Evolutionary conservation across 2,329 filamentous ascomycete genomes (phyloP).

Genomic region (Colletotrichum noveboracense): DNA sequence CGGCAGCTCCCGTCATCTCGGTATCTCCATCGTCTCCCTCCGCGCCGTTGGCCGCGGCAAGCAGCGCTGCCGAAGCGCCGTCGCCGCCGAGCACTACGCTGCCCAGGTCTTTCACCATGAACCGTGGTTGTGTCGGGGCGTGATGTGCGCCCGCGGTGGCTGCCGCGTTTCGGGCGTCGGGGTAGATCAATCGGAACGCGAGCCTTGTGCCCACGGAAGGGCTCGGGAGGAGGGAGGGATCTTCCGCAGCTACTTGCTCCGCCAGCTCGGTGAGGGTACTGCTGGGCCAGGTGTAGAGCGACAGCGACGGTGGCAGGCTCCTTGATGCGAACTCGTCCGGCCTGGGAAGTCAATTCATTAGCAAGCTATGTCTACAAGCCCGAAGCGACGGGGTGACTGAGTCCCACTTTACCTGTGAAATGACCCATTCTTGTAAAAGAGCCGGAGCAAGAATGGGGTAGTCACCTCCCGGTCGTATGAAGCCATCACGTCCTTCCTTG

Average conservation of each 20-base stretch:
- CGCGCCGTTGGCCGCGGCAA: slow-evolving; percentile 44
- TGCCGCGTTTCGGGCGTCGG: slow-evolving; percentile 61
- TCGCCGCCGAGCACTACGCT: slow-evolving; percentile 75
- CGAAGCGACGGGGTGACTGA: slow-evolving; percentile 20
- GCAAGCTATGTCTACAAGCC: background rate
- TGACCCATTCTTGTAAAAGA: slow-evolving; percentile 79
- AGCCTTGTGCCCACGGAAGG: slow-evolving; percentile 83
- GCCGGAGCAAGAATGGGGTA: slow-evolving; percentile 82
- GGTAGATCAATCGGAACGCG: slow-evolving; percentile 86
- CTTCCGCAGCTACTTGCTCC: slow-evolving; percentile 70
- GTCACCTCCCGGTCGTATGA: slow-evolving; percentile 67
- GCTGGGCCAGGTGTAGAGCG: slow-evolving; percentile 86
- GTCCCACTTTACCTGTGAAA: slow-evolving; percentile 67
- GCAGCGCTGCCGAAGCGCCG: slow-evolving; percentile 38
- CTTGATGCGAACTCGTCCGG: slow-evolving; percentile 72
- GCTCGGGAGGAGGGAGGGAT: slow-evolving; percentile 70
- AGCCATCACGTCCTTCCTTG: background rate
- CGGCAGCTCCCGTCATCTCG: slow-evolving; percentile 20
- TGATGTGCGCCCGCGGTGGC: slow-evolving; percentile 28
- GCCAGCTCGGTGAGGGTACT: slow-evolving; percentile 84
- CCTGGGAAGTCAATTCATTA: slow-evolving; percentile 41
- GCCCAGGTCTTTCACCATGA: slow-evolving; percentile 81
- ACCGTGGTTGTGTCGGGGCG: slow-evolving; percentile 57
- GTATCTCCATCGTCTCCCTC: slow-evolving; percentile 28
- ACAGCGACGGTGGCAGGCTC: slow-evolving; percentile 68